phyloP scores from a whole-genome alignment of 176 grass and related monocot species.

The Stipa capillata region DNA sequence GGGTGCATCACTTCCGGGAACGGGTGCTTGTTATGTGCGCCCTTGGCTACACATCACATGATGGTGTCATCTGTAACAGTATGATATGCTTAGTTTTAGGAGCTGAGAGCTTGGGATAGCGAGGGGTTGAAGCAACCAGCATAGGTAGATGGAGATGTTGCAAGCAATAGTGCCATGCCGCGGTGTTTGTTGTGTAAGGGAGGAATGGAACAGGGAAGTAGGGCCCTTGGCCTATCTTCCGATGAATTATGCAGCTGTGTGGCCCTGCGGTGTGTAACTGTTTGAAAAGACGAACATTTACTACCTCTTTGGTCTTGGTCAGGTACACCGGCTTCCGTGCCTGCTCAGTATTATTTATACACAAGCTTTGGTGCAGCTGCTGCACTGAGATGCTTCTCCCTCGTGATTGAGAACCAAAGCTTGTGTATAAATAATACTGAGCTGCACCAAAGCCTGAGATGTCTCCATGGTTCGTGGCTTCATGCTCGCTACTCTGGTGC shows the following conservation, averaged over 20 bases:
- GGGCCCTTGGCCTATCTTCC: not conserved
- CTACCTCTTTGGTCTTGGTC: not conserved
- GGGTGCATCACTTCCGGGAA: not conserved
- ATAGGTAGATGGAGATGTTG: not conserved
- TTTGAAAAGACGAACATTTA: not conserved
- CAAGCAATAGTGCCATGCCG: not conserved
- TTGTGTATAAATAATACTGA: too few relatives aligned
- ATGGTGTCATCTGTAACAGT: slow-evolving; percentile 29
- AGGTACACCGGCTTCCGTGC: not conserved
- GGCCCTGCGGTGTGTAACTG: not conserved
- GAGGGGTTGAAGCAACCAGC: slow-evolving; percentile 19
- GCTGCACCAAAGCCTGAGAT: too few relatives aligned
- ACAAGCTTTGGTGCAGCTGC: not conserved
- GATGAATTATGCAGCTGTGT: not conserved
- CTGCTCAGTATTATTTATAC: not conserved
- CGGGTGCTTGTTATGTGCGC: slow-evolving; percentile 26
- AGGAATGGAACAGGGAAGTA: not conserved
- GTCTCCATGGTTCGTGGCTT: not conserved
- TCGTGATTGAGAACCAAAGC: not conserved
- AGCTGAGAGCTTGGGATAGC: not conserved
- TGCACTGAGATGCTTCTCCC: not conserved
- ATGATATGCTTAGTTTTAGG: not conserved
- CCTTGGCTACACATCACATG: slow-evolving; percentile 21
- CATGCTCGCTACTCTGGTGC: too few relatives aligned
- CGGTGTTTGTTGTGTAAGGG: slow-evolving; percentile 3